Evolutionary conservation across 345 rosid species (phyloP).

Genomic region (Eucalyptus pauciflora): DNA sequence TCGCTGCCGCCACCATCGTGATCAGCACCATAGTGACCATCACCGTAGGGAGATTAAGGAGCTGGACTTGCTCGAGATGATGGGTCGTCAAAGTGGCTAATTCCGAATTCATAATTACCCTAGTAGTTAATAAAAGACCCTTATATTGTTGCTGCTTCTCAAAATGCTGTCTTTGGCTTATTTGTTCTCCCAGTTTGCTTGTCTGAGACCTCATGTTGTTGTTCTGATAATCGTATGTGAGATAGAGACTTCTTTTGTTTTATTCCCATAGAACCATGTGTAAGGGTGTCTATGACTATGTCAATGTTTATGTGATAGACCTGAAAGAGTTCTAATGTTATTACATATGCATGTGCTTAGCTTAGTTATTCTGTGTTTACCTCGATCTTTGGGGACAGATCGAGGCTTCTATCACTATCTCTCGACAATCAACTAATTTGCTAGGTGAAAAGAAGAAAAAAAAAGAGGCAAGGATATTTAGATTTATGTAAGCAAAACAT

Average conservation of each 20-base stretch:
- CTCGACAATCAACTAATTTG: background rate
- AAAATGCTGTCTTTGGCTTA: background rate
- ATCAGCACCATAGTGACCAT: background rate
- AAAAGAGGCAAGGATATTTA: background rate
- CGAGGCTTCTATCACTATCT: background rate
- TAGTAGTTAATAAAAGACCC: background rate
- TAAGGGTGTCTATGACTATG: background rate
- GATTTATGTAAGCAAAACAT: background rate
- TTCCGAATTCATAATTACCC: background rate
- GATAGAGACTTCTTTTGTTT: background rate
- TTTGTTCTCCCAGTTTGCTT: background rate
- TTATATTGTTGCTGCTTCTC: background rate
- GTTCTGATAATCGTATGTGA: background rate
- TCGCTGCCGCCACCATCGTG: background rate
- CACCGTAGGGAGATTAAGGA: background rate
- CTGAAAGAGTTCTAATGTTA: background rate
- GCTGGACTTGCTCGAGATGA: background rate
- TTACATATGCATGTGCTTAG: background rate
- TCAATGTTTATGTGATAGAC: background rate
- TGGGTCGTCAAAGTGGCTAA: background rate
- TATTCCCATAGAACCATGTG: background rate
- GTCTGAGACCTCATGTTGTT: background rate
- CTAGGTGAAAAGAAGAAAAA: background rate
- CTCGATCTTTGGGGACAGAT: background rate
- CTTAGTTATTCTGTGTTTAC: background rate